A percentile compares a stretch with the other conserved stretches of the same genome.
These are phyloP conservation scores for Thuja plicata DNA, from an alignment of 83 land plant genomes.

Conservation along the genomic window DNA sequence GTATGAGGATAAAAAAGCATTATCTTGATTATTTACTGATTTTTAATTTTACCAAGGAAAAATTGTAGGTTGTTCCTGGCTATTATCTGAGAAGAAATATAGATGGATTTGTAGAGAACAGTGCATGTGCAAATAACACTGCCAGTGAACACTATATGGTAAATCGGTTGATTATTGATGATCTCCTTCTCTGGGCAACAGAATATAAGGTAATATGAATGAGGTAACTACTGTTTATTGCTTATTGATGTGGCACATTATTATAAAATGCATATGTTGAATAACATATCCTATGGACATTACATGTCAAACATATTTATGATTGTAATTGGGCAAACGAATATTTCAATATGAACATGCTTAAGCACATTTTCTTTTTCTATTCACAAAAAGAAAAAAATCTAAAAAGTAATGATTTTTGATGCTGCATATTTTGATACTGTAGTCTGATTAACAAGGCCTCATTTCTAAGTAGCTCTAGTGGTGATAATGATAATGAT, in stretches of 20 bases:
- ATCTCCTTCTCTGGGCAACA: conserved; percentile 80
- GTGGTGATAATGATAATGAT: background rate
- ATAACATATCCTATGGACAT: conserved; percentile 89
- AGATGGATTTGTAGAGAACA: conserved; percentile 85
- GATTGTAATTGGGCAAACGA: conserved; percentile 67
- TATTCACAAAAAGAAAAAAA: background rate
- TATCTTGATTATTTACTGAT: background rate
- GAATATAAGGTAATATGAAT: conserved; percentile 68
- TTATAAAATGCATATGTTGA: conserved; percentile 18
- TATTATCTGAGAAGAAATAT: conserved; percentile 79
- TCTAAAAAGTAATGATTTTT: background rate
- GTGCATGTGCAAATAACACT: conserved; percentile 89
- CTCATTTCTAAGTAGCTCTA: background rate
- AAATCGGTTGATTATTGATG: conserved; percentile 90
- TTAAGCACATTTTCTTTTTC: background rate
- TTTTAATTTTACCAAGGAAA: conserved; percentile 4
- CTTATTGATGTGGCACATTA: background rate
- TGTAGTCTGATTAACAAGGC: background rate
- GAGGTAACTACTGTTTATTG: background rate
- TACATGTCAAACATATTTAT: conserved; percentile 83
- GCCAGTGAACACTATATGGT: conserved; percentile 97
- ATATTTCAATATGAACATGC: conserved; percentile 41
- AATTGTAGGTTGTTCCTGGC: conserved; percentile 84
- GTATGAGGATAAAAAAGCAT: background rate
- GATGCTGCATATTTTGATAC: background rate